Percentiles rank a stretch among this genome's conserved stretches.
phyloP scores from a whole-genome alignment of 2,329 filamentous ascomycete species.

The Alternaria sp. region DNA sequence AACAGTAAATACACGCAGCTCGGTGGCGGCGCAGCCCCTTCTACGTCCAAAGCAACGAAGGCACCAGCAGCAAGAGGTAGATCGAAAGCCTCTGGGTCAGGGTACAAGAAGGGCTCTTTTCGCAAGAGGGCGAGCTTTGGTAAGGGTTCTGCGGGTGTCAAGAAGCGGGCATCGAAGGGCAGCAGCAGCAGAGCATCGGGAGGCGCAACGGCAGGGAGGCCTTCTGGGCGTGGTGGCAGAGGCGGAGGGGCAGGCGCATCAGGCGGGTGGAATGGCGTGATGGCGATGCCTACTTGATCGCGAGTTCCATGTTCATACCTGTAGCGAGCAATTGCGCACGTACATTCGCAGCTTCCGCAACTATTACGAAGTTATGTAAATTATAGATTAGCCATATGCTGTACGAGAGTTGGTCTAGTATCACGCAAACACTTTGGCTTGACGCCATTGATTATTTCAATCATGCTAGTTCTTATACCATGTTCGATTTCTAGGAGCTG shows the following conservation, averaged over 20 bases:
- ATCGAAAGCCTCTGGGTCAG: slow-evolving; percentile 20
- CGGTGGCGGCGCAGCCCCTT: slow-evolving; percentile 15
- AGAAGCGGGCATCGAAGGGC: slow-evolving; percentile 23
- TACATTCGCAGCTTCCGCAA: not conserved
- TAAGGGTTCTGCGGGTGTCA: slow-evolving; percentile 22
- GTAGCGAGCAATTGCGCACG: not conserved
- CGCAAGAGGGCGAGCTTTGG: slow-evolving; percentile 25
- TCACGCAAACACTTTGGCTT: not conserved
- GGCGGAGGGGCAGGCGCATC: slow-evolving; percentile 10
- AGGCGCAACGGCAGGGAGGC: slow-evolving; percentile 12
- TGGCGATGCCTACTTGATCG: slow-evolving; percentile 39
- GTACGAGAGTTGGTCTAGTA: not conserved
- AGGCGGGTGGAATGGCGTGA: slow-evolving; percentile 24
- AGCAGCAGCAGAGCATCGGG: slow-evolving; percentile 19
- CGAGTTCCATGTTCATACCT: not conserved
- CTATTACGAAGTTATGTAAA: not conserved
- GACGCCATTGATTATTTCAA: not conserved
- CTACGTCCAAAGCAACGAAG: slow-evolving; percentile 14
- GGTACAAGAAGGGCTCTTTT: slow-evolving; percentile 17
- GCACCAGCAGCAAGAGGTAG: slow-evolving; percentile 17
- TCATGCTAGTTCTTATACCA: not conserved
- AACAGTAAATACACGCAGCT: slow-evolving; percentile 34
- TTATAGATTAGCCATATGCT: not conserved
- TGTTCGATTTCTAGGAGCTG: not conserved
- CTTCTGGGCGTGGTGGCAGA: slow-evolving; percentile 13